Evolutionary conservation across 257 asterid genomes (phyloP).

Genomic region (Craterostigma plantagineum): DNA sequence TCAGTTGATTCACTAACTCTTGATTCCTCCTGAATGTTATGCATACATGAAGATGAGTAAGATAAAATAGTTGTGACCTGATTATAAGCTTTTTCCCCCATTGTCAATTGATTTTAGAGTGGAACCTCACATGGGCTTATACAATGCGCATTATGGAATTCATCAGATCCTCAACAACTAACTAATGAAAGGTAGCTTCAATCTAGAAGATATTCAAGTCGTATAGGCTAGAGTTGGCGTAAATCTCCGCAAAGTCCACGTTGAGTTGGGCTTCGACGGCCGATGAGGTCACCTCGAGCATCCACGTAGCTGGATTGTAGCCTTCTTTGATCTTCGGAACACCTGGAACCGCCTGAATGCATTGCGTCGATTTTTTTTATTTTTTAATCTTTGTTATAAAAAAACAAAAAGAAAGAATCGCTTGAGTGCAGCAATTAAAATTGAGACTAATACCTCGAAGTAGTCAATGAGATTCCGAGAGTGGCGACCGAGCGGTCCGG

Average conservation of each 20-base stretch:
- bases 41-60: too few species aligned
- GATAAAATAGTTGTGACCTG: too few species aligned
- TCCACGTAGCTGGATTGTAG: conserved; percentile 61
- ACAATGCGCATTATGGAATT: too few species aligned
- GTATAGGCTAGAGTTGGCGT: conserved; percentile 28
- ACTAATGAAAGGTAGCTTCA: too few species aligned
- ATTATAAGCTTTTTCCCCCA: too few species aligned
- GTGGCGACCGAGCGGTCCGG: background rate
- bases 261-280: conserved; percentile 31
- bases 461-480: background rate
- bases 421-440: too few species aligned
- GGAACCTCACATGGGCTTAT: too few species aligned
- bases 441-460: background rate
- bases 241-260: conserved; percentile 26
- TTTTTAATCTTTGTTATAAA: background rate
- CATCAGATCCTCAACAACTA: too few species aligned
- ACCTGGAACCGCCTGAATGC: conserved; percentile 8
- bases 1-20: conserved; percentile 15
- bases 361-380: background rate
- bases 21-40: too few species aligned
- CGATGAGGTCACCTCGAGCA: conserved; percentile 38
- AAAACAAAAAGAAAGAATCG: too few species aligned
- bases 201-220: too few species aligned
- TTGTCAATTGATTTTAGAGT: too few species aligned
- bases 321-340: conserved; percentile 31